phyloP scores from a whole-genome alignment of 129 eudicot genomes.

The Chrysanthemum seticuspe region DNA sequence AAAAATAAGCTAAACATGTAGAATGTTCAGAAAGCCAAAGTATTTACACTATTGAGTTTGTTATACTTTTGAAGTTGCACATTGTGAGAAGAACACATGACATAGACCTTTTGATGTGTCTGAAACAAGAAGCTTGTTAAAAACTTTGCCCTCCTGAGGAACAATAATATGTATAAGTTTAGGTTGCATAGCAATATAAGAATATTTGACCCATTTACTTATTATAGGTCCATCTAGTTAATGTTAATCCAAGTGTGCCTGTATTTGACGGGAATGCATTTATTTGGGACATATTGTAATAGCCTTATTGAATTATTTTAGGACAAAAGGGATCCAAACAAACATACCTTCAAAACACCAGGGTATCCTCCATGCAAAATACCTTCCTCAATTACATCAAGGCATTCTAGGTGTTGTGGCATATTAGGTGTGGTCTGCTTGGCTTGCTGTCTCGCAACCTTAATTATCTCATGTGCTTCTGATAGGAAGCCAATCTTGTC shows the following conservation, averaged over 20 bases:
- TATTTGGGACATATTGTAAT: background rate
- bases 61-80: constrained; percentile 85
- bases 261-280: background rate
- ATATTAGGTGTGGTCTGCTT: constrained; percentile 56
- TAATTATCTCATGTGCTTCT: constrained; percentile 57
- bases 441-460: constrained; percentile 59
- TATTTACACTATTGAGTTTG: background rate
- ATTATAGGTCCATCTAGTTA: too few species aligned
- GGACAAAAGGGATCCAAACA: background rate
- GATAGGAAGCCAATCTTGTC: constrained; percentile 77
- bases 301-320: too few species aligned
- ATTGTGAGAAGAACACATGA: constrained; percentile 86
- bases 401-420: constrained; percentile 90
- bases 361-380: constrained; percentile 73
- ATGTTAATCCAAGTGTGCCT: too few species aligned
- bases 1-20: constrained; percentile 6
- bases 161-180: constrained; percentile 4
- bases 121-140: constrained; percentile 62
- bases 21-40: background rate
- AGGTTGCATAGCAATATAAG: background rate
- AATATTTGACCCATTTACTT: background rate
- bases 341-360: constrained; percentile 75
- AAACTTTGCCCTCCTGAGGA: constrained; percentile 66
- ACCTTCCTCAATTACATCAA: constrained; percentile 82
- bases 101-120: constrained; percentile 85